Evolutionary conservation across 108 stramenopile species (phyloP), one percentile per base, ranked within the genome.

Genomic region (Fragilariopsis cylindrus): DNA sequence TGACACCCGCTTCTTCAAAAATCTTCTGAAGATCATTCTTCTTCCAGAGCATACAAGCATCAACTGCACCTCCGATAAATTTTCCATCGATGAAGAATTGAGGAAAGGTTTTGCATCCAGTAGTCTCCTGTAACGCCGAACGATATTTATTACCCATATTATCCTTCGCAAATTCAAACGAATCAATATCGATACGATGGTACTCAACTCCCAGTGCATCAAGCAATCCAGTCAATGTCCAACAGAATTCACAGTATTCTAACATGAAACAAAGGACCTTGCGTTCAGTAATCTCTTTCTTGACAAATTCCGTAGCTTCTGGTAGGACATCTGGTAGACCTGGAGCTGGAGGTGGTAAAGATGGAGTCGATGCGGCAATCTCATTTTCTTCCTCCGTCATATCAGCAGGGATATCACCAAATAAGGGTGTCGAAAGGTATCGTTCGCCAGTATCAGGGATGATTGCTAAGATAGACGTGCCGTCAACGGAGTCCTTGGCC

Each of bases 371-470:
- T 43, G 69, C 55, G 0, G 88, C 85, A 48, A 92, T 77, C 60
- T 81, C 81, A 54, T 81, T 53, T 70, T 94, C 93, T 64, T 90
- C 93, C 50, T 84, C 89, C 52, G 78, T 89, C 93, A 94, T 94
- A 50, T 94, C 93, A 13, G 90, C 91, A 19, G 50, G 54, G 62
- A 94, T 91, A 57, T 65, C 64, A 39, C 66, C 88, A 77, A 92
- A 94, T 43, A 94, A 87, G 12, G 90, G 90, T 21, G 93, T 94
- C 12, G 85, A 87, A 63, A 94, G 67, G 74, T 92, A 92, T 16
- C 93, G 81, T 64, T 94, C 93, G n/a, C 89, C 93, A 30, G 90
- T 91, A 71, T 94, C 93, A 42, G 93, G 79, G 41, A 94, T 60
- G 80, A 94, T 89, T 48, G 86, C 83, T 6, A 91, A 68, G 54